These are phyloP conservation scores for Nicotiana tabacum DNA, from an alignment of 257 asterid species.

Conservation along the genomic window DNA sequence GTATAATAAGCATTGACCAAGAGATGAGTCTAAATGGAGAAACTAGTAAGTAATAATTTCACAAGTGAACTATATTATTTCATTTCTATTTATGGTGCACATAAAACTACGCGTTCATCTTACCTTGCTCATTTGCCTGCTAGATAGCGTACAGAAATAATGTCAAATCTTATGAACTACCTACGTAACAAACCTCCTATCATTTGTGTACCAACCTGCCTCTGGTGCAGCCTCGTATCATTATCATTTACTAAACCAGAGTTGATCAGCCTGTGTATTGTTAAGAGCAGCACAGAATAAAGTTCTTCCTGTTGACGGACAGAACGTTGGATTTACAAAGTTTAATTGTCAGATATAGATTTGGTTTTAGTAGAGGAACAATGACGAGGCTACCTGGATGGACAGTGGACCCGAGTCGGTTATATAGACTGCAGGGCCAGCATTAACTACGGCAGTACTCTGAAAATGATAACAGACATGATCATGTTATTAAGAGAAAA, in stretches of 20 bases:
- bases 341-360: too few species aligned
- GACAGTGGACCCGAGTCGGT: not conserved
- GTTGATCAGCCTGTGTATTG: not conserved
- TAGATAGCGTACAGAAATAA: too few species aligned
- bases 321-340: not conserved
- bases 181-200: not conserved
- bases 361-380: not conserved
- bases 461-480: not conserved
- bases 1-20: too few species aligned
- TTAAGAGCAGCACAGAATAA: not conserved
- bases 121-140: too few species aligned
- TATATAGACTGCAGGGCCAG: not conserved
- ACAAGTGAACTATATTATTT: too few species aligned
- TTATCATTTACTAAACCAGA: not conserved
- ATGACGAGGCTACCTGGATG: not conserved
- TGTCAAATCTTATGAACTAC: too few species aligned
- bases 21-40: too few species aligned
- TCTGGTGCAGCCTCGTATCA: not conserved
- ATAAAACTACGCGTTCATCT: too few species aligned
- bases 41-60: not conserved
- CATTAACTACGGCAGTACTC: not conserved
- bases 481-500: not conserved
- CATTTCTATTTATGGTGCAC: too few species aligned
- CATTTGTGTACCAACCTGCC: not conserved
- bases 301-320: not conserved